phyloP scores from a whole-genome alignment of 2,329 filamentous ascomycete species.

The Graphilbum ipis-grandicollis region DNA sequence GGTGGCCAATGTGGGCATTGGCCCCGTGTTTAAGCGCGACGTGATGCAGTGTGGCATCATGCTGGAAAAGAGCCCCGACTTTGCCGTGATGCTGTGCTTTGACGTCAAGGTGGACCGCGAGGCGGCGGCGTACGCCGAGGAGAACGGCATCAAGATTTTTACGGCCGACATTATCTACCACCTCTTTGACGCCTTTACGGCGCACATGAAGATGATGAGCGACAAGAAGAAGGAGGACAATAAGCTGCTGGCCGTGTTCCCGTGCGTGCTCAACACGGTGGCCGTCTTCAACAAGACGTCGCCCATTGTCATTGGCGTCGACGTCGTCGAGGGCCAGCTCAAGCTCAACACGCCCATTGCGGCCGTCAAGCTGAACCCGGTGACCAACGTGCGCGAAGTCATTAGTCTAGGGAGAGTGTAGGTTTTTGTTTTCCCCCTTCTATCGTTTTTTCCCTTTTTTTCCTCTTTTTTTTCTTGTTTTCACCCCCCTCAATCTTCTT shows the following conservation, averaged over 20 bases:
- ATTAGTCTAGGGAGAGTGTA: conserved; percentile 83
- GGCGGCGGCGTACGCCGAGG: conserved; percentile 75
- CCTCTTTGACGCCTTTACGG: conserved; percentile 89
- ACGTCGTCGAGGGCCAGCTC: conserved; percentile 81
- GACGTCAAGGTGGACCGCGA: conserved; percentile 99
- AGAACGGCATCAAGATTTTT: conserved; percentile 93
- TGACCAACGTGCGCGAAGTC: conserved; percentile 69
- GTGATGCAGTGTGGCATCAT: conserved; percentile 91
- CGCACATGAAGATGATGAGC: conserved; percentile 74
- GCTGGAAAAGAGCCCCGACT: conserved; percentile 89
- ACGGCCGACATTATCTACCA: conserved; percentile 99
- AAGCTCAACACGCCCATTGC: conserved; percentile 80
- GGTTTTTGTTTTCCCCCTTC: conserved; percentile 23
- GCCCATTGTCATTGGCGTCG: conserved; percentile 88
- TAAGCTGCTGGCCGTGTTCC: conserved; percentile 95
- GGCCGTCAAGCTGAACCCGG: conserved; percentile 64
- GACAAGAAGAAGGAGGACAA: conserved; percentile 93
- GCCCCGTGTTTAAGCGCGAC: conserved; percentile 94
- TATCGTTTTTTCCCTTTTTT: background rate
- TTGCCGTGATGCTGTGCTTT: conserved; percentile 98
- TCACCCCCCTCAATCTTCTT: background rate
- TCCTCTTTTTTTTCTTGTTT: background rate
- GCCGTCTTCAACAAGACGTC: conserved; percentile 97
- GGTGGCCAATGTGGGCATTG: conserved; percentile 91
- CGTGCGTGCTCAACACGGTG: conserved; percentile 69